Conservation (phyloP, 202 grass and related monocot genomes). For the Saccharum hybrid region DNA sequence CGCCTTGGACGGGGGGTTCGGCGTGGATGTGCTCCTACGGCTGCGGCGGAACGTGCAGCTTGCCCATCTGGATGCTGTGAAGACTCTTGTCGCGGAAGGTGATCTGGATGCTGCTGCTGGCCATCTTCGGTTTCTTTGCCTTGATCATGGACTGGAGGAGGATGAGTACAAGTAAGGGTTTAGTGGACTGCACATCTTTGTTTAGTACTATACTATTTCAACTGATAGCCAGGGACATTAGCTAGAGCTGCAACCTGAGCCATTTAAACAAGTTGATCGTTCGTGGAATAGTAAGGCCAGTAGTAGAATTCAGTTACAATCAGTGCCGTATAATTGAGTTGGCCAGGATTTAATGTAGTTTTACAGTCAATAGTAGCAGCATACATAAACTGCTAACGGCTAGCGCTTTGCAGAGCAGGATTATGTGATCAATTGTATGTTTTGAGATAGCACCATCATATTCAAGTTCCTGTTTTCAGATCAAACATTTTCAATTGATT, state of each 20-base stretch:
- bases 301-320: conserved; percentile 34
- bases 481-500: conserved; percentile 26
- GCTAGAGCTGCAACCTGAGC: conserved; percentile 18
- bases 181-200: neutral
- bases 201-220: conserved; percentile 13
- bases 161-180: conserved; percentile 73
- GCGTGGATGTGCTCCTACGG: conserved; percentile 49
- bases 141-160: conserved; percentile 68
- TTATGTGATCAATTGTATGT: conserved; percentile 17
- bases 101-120: conserved; percentile 58
- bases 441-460: conserved; percentile 31
- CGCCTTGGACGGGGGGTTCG: conserved; percentile 45
- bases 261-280: conserved; percentile 18
- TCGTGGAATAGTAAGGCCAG: conserved; percentile 16
- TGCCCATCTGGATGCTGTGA: conserved; percentile 66
- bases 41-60: conserved; percentile 75
- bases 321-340: conserved; percentile 5
- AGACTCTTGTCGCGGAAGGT: conserved; percentile 43
- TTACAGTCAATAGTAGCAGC: neutral
- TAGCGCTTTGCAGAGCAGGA: conserved; percentile 23
- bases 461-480: conserved; percentile 27
- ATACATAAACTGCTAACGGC: conserved; percentile 34
- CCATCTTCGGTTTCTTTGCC: conserved; percentile 81
- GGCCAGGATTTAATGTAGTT: neutral
- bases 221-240: neutral